Evolutionary conservation across 139 green algal genomes (phyloP).

Genomic region (Eudorina sp.): DNA sequence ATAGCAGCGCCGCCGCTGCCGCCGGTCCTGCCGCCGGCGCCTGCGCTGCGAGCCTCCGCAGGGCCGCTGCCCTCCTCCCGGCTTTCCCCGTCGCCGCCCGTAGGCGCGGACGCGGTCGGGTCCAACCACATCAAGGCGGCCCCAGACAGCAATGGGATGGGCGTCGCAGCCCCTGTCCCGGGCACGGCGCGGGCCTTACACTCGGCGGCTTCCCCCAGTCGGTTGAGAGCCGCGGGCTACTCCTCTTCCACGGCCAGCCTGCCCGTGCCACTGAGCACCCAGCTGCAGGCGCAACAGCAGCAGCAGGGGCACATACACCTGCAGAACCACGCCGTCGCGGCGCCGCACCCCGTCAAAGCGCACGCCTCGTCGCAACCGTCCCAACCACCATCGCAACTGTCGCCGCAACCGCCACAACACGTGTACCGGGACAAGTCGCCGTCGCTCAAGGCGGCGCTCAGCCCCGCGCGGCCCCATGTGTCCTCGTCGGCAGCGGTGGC

Average conservation of each 20-base stretch:
- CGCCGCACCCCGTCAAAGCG: too few relatives aligned
- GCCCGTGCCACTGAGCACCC: too few relatives aligned
- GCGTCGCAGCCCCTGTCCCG: neutral
- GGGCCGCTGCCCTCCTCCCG: neutral
- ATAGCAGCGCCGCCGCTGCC: neutral
- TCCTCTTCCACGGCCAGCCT: too few relatives aligned
- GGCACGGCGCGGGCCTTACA: too few relatives aligned
- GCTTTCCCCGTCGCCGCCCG: neutral
- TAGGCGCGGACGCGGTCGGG: neutral
- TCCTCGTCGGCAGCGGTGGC: too few relatives aligned
- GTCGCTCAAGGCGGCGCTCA: neutral
- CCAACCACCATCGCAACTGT: too few relatives aligned
- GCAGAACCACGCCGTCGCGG: too few relatives aligned
- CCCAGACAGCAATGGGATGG: slow-evolving; percentile 18
- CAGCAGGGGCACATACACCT: neutral
- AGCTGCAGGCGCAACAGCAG: neutral
- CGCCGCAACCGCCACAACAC: neutral
- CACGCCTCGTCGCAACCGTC: too few relatives aligned
- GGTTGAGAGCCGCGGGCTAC: neutral
- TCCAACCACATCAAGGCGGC: neutral
- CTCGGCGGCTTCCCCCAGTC: neutral
- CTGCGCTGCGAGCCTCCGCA: neutral
- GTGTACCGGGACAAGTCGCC: neutral
- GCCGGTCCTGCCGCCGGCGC: neutral
- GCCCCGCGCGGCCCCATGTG: neutral